Evolutionary conservation across 202 grass and related monocot species (phyloP).

Genomic region (Carex arenaria): DNA sequence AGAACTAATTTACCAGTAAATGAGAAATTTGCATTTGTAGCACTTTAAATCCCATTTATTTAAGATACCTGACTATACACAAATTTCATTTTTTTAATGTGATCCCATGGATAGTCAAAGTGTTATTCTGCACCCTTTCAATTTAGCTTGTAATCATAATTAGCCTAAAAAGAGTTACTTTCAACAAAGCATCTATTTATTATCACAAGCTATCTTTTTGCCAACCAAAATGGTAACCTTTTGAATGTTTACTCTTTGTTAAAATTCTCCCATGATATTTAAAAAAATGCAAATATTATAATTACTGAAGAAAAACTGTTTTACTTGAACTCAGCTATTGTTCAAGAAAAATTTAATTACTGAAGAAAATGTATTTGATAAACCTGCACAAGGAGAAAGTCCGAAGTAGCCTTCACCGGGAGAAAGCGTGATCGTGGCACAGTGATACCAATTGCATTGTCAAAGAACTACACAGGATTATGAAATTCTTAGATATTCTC

Average conservation of each 20-base stretch:
- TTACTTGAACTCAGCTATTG: neutral
- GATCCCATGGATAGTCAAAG: too few species aligned
- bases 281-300: too few species aligned
- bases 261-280: too few species aligned
- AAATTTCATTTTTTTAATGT: too few species aligned
- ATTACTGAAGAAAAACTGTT: neutral
- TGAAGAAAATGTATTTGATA: too few species aligned
- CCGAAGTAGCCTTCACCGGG: constrained; percentile 87
- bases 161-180: neutral
- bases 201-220: too few species aligned
- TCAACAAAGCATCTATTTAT: neutral
- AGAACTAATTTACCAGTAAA: neutral
- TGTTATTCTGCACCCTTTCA: neutral
- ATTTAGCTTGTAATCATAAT: neutral
- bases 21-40: too few species aligned
- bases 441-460: constrained; percentile 74
- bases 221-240: too few species aligned
- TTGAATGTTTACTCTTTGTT: too few species aligned
- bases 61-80: too few species aligned
- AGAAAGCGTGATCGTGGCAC: constrained; percentile 91
- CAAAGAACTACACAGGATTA: constrained; percentile 65
- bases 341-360: too few species aligned
- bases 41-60: too few species aligned
- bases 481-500: neutral
- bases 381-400: constrained; percentile 92